These are phyloP conservation scores for Populus hybrid DNA, from an alignment of 441 rosid genomes.

Conservation along the genomic window DNA sequence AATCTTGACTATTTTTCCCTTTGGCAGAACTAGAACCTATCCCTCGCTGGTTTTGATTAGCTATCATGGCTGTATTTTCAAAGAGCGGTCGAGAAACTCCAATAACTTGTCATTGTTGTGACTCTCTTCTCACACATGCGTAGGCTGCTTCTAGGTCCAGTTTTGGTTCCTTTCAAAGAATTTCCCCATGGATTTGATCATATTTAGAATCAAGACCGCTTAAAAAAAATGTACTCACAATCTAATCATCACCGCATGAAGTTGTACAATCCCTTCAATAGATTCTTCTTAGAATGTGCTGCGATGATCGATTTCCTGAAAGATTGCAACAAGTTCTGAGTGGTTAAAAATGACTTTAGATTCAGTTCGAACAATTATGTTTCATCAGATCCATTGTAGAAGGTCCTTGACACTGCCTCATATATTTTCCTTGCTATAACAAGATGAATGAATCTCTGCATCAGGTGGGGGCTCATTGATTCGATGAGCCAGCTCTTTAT, in stretches of 20 bases:
- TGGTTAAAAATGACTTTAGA: too few species aligned
- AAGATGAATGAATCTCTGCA: too few species aligned
- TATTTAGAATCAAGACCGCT: slow-evolving; percentile 1
- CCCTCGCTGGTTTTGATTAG: not conserved
- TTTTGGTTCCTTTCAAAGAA: slow-evolving; percentile 3
- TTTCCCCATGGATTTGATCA: slow-evolving; percentile 7
- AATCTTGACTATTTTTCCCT: not conserved
- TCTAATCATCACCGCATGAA: not conserved
- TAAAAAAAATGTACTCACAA: slow-evolving; percentile 11
- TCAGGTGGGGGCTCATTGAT: too few species aligned
- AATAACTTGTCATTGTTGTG: not conserved
- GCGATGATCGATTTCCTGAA: slow-evolving; percentile 6
- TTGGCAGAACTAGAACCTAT: too few species aligned
- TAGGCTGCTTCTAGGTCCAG: not conserved
- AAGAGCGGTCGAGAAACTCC: not conserved
- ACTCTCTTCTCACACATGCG: slow-evolving; percentile 1
- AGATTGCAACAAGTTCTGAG: not conserved
- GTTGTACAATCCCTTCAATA: not conserved
- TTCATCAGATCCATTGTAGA: too few species aligned
- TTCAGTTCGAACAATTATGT: too few species aligned
- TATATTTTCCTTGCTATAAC: too few species aligned
- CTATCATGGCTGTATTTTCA: not conserved
- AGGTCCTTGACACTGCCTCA: too few species aligned
- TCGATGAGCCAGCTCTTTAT: too few species aligned
- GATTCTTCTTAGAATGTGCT: not conserved